A percentile compares a stretch with the other conserved stretches of the same genome.
Conservation (phyloP, 78 protist species). For the Dictyostelium brefeldianum region DNA sequence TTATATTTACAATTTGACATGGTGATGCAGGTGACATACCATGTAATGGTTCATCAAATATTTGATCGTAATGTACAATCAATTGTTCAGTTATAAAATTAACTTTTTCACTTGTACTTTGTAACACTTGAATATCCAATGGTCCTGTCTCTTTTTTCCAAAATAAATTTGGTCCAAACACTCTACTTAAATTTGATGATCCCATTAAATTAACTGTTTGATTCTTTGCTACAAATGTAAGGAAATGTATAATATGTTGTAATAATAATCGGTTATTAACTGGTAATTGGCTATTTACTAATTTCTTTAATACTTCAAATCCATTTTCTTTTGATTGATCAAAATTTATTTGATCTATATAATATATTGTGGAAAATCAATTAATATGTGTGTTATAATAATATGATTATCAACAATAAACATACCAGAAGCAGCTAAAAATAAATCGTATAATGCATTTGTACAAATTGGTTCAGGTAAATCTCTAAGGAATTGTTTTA, state of each 20-base stretch:
- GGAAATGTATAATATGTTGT: conserved; percentile 25
- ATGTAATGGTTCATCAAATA: conserved; percentile 45
- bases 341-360: conserved; percentile 43
- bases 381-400: no score
- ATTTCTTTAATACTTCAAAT: conserved; percentile 51
- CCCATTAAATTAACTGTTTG: conserved; percentile 25
- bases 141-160: conserved; percentile 60
- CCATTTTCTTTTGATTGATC: conserved; percentile 20
- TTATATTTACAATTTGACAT: background rate
- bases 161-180: conserved; percentile 75
- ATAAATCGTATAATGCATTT: conserved; percentile 49
- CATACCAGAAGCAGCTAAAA: conserved; percentile 57
- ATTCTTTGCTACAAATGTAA: conserved; percentile 42
- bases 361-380: no score
- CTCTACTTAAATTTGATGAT: conserved; percentile 37
- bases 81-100: conserved; percentile 42
- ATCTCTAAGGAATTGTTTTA: conserved; percentile 56
- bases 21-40: background rate
- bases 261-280: conserved; percentile 18
- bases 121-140: conserved; percentile 44
- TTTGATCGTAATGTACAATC: background rate
- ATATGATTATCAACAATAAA: background rate
- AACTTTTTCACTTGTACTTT: conserved; percentile 57
- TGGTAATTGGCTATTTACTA: conserved; percentile 36
- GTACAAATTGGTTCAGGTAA: conserved; percentile 78